phyloP scores from a whole-genome alignment of 345 rosid genomes.

The Carallia brachiata region DNA sequence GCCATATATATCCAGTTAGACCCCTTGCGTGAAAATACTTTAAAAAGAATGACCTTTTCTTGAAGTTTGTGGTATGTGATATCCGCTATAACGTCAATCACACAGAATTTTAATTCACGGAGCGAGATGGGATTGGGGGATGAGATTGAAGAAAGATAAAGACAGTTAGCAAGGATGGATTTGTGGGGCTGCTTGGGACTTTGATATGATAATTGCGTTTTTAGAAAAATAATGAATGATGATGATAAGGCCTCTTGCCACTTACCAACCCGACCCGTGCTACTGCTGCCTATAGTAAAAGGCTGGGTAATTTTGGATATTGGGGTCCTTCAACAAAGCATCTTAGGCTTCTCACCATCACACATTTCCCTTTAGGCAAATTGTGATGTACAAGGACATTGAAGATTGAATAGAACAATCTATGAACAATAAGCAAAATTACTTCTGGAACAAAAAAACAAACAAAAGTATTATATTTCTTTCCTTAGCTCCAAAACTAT shows the following conservation, averaged over 20 bases:
- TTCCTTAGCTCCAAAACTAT: not conserved
- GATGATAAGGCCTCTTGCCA: constrained; percentile 38
- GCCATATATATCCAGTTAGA: too few relatives aligned
- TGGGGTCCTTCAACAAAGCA: constrained; percentile 24
- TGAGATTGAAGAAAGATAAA: not conserved
- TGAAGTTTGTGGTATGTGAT: too few relatives aligned
- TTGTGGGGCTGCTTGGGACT: constrained; percentile 36
- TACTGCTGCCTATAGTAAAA: constrained; percentile 34
- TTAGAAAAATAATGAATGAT: constrained; percentile 30
- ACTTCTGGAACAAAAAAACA: not conserved
- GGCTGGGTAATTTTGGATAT: constrained; percentile 23
- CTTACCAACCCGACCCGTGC: constrained; percentile 66
- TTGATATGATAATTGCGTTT: constrained; percentile 30
- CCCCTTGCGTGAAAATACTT: too few relatives aligned
- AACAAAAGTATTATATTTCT: not conserved
- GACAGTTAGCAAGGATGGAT: constrained; percentile 16
- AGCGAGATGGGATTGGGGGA: not conserved
- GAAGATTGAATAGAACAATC: constrained; percentile 3
- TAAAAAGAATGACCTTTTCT: too few relatives aligned
- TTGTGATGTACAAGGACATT: not conserved
- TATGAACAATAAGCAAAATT: constrained; percentile 18
- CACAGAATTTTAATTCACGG: not conserved
- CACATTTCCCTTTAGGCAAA: constrained; percentile 2
- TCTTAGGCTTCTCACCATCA: constrained; percentile 32
- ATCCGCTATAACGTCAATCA: not conserved